Percentiles rank a stretch among this genome's conserved stretches.
Evolutionary conservation across 1,284 basidiomycete species (phyloP).

Genomic region (Ustilago curta): DNA sequence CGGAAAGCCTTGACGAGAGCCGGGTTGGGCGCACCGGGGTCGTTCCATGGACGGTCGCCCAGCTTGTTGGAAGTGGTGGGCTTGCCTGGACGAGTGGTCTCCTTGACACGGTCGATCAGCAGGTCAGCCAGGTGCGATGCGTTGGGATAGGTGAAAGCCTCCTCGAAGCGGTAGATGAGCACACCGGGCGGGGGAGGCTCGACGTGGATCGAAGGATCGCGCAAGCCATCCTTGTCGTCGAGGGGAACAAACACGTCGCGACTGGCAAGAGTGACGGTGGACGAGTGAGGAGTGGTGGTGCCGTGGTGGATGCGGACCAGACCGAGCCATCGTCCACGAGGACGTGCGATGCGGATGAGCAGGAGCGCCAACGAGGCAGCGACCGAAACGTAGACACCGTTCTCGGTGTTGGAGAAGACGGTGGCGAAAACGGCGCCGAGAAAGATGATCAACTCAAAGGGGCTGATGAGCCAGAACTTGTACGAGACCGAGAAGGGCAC

Average conservation of each 20-base stretch:
- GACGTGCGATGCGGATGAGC: constrained; percentile 88
- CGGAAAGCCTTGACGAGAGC: constrained; percentile 45
- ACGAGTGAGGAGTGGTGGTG: constrained; percentile 27
- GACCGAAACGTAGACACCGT: constrained; percentile 93
- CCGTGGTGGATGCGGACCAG: constrained; percentile 73
- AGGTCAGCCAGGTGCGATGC: constrained; percentile 81
- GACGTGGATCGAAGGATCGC: constrained; percentile 80
- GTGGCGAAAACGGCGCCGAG: constrained; percentile 87
- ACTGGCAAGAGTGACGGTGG: constrained; percentile 41
- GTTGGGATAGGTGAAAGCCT: constrained; percentile 94
- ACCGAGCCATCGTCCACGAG: constrained; percentile 91
- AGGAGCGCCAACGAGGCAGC: constrained; percentile 83
- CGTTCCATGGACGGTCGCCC: constrained; percentile 91
- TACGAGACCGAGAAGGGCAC: constrained; percentile 88
- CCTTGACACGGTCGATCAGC: constrained; percentile 85
- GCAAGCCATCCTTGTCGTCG: constrained; percentile 73
- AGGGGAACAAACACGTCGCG: constrained; percentile 86
- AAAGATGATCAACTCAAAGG: constrained; percentile 93
- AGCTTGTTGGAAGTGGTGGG: constrained; percentile 11
- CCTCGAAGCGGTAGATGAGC: constrained; percentile 91
- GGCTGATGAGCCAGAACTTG: constrained; percentile 91
- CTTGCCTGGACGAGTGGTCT: constrained; percentile 78
- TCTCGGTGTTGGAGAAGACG: constrained; percentile 76
- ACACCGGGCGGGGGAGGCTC: constrained; percentile 85
- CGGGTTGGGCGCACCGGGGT: constrained; percentile 73